phyloP scores from a whole-genome alignment of 345 rosid genomes.

The Boechera stricta region DNA sequence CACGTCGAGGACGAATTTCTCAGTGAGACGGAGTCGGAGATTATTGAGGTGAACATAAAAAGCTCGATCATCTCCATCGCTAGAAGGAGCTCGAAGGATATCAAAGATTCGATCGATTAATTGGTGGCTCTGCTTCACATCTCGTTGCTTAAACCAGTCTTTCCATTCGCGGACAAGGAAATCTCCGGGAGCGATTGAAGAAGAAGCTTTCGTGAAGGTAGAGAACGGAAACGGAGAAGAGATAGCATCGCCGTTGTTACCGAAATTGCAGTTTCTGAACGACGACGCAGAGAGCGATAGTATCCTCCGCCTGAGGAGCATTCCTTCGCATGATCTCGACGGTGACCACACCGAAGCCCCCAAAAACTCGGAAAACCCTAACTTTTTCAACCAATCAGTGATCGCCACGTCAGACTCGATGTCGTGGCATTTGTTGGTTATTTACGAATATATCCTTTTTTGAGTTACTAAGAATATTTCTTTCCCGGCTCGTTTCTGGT shows the following conservation, averaged over 20 bases:
- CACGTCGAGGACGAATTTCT: slow-evolving; percentile 64
- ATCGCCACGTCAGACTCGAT: slow-evolving; percentile 23
- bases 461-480: background rate
- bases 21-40: slow-evolving; percentile 60
- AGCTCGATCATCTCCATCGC: slow-evolving; percentile 42
- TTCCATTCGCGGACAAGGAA: slow-evolving; percentile 54
- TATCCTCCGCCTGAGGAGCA: slow-evolving; percentile 50
- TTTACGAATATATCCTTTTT: slow-evolving; percentile 27
- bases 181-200: slow-evolving; percentile 41
- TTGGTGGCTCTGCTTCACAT: slow-evolving; percentile 20
- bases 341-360: slow-evolving; percentile 34
- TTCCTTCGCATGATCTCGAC: slow-evolving; percentile 44
- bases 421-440: slow-evolving; percentile 33
- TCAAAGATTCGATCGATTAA: slow-evolving; percentile 54
- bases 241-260: background rate
- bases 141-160: slow-evolving; percentile 60
- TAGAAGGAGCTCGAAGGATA: slow-evolving; percentile 37
- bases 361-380: slow-evolving; percentile 36
- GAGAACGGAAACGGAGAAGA: slow-evolving; percentile 13
- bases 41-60: slow-evolving; percentile 49
- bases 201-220: slow-evolving; percentile 9
- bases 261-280: slow-evolving; percentile 24
- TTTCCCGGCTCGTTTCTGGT: slow-evolving; percentile 27
- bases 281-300: slow-evolving; percentile 44
- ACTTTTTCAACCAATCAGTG: slow-evolving; percentile 20